Percentiles rank a stretch among this genome's conserved stretches.
Evolutionary conservation across 2,329 filamentous ascomycete genomes (phyloP).

Genomic region (Truncatella angustata): DNA sequence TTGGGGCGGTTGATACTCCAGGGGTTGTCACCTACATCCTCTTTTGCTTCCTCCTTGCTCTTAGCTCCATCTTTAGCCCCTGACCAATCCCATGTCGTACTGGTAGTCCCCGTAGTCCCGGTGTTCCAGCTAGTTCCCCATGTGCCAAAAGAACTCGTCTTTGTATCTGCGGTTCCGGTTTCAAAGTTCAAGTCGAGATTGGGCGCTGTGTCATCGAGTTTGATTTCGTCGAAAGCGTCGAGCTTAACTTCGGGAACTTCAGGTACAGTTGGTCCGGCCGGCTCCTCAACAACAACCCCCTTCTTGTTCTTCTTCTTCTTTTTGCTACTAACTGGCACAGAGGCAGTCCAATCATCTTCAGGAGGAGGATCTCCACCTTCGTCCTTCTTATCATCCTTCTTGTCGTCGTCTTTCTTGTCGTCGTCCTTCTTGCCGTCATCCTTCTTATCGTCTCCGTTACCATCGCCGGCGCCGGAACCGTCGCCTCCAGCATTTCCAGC

Average conservation of each 20-base stretch:
- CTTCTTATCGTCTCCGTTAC: conserved; percentile 35
- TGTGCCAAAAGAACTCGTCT: conserved; percentile 45
- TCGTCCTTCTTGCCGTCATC: conserved; percentile 38
- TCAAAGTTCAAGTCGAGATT: conserved; percentile 57
- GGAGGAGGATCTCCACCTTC: conserved; percentile 36
- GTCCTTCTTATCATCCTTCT: conserved; percentile 38
- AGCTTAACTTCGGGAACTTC: conserved; percentile 33
- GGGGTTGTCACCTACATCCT: conserved; percentile 43
- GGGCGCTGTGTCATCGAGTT: conserved; percentile 56
- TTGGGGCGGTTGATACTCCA: conserved; percentile 48
- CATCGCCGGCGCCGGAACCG: conserved; percentile 33
- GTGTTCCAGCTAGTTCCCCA: conserved; percentile 62
- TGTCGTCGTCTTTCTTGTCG: conserved; percentile 32
- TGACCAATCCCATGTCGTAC: conserved; percentile 43
- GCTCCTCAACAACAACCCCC: conserved; percentile 22
- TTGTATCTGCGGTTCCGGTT: conserved; percentile 35
- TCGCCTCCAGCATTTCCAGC: conserved; percentile 27
- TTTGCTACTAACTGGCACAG: conserved; percentile 40
- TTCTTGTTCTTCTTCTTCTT: conserved; percentile 61
- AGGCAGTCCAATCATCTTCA: conserved; percentile 52
- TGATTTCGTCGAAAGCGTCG: conserved; percentile 33
- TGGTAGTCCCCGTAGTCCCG: conserved; percentile 58
- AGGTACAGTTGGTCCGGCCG: no score
- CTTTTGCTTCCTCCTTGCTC: conserved; percentile 37
- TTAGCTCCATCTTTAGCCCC: conserved; percentile 29